These are phyloP conservation scores for Sphagnum fallax DNA, from an alignment of 228 moss, liverwort and hornwort genomes.

Conservation along the genomic window DNA sequence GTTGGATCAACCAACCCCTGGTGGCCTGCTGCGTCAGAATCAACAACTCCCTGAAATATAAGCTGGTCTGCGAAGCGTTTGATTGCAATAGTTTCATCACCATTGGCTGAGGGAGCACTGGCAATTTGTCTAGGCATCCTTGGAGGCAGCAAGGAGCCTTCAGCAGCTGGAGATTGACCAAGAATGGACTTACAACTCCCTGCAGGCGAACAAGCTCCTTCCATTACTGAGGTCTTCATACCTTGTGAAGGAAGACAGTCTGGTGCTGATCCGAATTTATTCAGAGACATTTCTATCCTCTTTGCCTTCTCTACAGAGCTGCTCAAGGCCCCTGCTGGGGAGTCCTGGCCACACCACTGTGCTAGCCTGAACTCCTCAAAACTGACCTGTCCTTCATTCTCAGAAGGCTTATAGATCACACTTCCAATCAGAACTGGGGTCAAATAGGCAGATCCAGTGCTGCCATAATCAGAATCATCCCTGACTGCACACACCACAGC, in stretches of 20 bases:
- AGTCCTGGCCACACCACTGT: conserved; percentile 15
- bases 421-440: conserved; percentile 30
- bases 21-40: conserved; percentile 46
- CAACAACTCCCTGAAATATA: conserved; percentile 43
- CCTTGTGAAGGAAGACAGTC: neutral
- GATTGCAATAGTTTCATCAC: conserved; percentile 90
- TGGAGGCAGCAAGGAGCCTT: conserved; percentile 36
- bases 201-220: neutral
- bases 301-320: conserved; percentile 38
- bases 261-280: conserved; percentile 31
- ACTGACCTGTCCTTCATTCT: conserved; percentile 34
- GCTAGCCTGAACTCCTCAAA: conserved; percentile 72
- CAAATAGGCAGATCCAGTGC: neutral
- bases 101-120: conserved; percentile 26
- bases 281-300: conserved; percentile 48
- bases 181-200: neutral
- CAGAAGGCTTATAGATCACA: conserved; percentile 21
- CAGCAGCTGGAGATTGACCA: conserved; percentile 34
- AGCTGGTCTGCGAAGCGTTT: conserved; percentile 79
- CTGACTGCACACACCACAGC: no score
- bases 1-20: conserved; percentile 89
- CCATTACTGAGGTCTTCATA: neutral
- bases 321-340: conserved; percentile 7
- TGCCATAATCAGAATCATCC: conserved; percentile 5
- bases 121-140: conserved; percentile 8